These are phyloP conservation scores for Colletotrichum siamense DNA, from an alignment of 2,329 filamentous ascomycete genomes.

Conservation along the genomic window DNA sequence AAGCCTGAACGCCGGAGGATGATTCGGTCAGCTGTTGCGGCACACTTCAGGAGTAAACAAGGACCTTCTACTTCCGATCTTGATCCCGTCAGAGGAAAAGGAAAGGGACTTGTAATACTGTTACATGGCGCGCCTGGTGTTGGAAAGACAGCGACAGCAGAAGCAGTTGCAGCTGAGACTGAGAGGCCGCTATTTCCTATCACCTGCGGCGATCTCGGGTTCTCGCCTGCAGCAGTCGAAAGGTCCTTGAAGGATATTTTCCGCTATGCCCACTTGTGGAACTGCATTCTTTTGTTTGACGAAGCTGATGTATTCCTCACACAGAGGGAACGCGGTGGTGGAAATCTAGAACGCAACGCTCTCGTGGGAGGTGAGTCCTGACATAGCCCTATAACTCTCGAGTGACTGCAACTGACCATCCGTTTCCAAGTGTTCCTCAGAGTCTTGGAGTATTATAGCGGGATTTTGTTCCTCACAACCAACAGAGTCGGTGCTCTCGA, in stretches of 20 bases:
- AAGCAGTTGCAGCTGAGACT: slow-evolving; percentile 26
- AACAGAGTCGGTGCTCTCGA: slow-evolving; percentile 51
- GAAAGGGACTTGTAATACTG: neutral
- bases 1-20: neutral
- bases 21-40: neutral
- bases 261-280: slow-evolving; percentile 28
- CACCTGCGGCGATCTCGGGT: slow-evolving; percentile 31
- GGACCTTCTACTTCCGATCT: neutral
- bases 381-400: rapidly evolving
- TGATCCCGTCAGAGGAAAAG: neutral
- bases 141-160: neutral
- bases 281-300: slow-evolving; percentile 31
- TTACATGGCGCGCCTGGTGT: slow-evolving; percentile 3
- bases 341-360: slow-evolving; percentile 23
- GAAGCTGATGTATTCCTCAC: slow-evolving; percentile 34
- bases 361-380: slow-evolving; percentile 20
- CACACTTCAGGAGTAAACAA: neutral
- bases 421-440: slow-evolving; percentile 38
- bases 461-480: slow-evolving; percentile 50
- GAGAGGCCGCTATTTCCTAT: slow-evolving; percentile 30
- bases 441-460: slow-evolving; percentile 44
- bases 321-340: slow-evolving; percentile 11
- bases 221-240: slow-evolving; percentile 26
- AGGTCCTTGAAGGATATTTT: slow-evolving; percentile 25
- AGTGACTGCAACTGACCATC: no score